These are phyloP conservation scores for Gynandropsis gynandra DNA, from an alignment of 345 rosid species.

Conservation along the genomic window DNA sequence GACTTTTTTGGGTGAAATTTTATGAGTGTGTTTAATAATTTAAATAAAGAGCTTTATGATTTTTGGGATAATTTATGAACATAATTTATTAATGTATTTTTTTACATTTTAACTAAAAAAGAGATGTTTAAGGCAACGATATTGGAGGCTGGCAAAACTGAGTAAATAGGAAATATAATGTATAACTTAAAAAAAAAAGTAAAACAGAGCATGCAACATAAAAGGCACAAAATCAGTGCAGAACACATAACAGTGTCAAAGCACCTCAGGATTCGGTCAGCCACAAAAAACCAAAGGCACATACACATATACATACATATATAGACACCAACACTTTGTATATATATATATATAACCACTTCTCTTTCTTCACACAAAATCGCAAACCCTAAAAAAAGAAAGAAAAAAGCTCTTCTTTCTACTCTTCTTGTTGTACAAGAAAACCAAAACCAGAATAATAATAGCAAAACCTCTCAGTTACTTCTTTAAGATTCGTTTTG, in stretches of 20 bases:
- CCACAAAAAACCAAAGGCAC: no score
- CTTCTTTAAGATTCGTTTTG: neutral
- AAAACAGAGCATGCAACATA: constrained; percentile 17
- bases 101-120: no score
- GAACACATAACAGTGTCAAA: constrained; percentile 19
- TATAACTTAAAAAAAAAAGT: neutral
- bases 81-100: no score
- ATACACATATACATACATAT: no score
- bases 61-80: no score
- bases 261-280: constrained; percentile 17
- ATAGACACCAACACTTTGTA: neutral
- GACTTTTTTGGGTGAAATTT: no score
- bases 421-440: constrained; percentile 13
- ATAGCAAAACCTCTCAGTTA: neutral
- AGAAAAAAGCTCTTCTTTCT: neutral
- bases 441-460: constrained; percentile 8
- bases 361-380: constrained; percentile 8
- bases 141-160: no score
- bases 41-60: no score
- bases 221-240: constrained; percentile 30
- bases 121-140: no score
- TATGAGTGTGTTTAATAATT: no score
- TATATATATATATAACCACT: constrained; percentile 18
- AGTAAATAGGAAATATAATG: no score
- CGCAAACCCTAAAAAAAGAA: constrained; percentile 17